Percentiles rank a stretch among this genome's conserved stretches.
phyloP scores from a whole-genome alignment of 192 early-diverging fungal species.

The Piromyces finnis region DNA sequence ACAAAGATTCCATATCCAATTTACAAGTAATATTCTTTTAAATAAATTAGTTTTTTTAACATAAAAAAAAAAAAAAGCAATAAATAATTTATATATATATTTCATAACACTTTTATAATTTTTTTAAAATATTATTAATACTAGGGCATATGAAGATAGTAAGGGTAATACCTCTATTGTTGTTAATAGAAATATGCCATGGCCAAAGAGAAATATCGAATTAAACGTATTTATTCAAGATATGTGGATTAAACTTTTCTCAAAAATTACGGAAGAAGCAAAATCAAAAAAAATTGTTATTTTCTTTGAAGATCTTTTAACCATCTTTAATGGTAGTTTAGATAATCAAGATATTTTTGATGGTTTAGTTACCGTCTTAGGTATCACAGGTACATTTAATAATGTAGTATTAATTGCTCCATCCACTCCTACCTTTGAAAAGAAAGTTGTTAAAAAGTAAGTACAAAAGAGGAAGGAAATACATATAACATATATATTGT shows the following conservation, averaged over 20 bases:
- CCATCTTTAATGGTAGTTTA: background rate
- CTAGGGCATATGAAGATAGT: background rate
- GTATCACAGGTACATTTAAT: background rate
- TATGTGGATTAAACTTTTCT: background rate
- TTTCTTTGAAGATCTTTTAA: background rate
- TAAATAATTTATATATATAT: no score
- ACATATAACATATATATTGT: no score
- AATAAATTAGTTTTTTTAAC: no score
- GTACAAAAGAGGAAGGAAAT: no score
- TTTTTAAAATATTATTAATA: no score
- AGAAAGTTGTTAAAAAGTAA: background rate
- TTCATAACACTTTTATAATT: no score
- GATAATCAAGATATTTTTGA: background rate
- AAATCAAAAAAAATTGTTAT: background rate
- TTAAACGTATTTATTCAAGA: background rate
- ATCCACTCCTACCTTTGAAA: background rate
- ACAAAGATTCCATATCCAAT: background rate
- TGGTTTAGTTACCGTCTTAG: background rate
- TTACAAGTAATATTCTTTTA: no score
- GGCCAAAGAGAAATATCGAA: background rate
- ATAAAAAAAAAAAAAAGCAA: no score
- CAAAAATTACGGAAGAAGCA: background rate
- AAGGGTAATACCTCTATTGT: background rate
- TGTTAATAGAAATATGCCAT: background rate
- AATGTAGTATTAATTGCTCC: background rate